phyloP scores from a whole-genome alignment of 1,284 basidiomycete species.

The Ustilago trichophora region DNA sequence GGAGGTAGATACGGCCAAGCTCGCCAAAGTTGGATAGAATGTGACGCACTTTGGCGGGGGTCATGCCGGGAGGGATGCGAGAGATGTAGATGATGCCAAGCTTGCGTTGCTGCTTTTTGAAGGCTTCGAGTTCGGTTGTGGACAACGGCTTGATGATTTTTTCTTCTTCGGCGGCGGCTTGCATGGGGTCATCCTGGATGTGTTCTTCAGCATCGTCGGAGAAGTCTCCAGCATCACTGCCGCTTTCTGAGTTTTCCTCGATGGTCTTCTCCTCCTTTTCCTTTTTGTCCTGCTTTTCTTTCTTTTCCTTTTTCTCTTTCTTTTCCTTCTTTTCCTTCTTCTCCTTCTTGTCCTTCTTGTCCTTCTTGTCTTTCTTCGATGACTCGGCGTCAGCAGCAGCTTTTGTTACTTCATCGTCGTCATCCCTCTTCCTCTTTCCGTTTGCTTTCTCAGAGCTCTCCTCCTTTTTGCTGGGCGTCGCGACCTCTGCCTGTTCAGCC shows the following conservation, averaged over 20 bases:
- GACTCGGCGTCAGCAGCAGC: neutral
- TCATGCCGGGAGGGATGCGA: slow-evolving; percentile 98
- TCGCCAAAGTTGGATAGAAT: slow-evolving; percentile 64
- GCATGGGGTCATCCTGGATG: slow-evolving; percentile 43
- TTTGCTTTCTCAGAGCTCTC: slow-evolving; percentile 10
- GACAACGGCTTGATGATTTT: slow-evolving; percentile 50
- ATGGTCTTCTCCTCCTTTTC: slow-evolving; percentile 24
- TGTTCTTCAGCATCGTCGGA: slow-evolving; percentile 16
- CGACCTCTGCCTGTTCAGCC: neutral
- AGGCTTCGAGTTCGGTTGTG: slow-evolving; percentile 54
- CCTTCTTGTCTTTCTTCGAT: slow-evolving; percentile 37
- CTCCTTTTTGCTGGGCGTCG: slow-evolving; percentile 10
- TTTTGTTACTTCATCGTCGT: slow-evolving; percentile 5
- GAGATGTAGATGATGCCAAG: slow-evolving; percentile 91
- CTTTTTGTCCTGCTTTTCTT: slow-evolving; percentile 17
- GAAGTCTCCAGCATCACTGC: neutral
- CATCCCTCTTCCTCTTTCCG: slow-evolving; percentile 31
- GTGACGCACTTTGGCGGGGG: slow-evolving; percentile 92
- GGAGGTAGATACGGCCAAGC: slow-evolving; percentile 61
- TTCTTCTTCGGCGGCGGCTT: slow-evolving; percentile 24
- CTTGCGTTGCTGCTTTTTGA: slow-evolving; percentile 59
- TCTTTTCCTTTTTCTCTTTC: slow-evolving; percentile 46
- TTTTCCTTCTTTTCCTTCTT: slow-evolving; percentile 20
- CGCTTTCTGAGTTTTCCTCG: neutral
- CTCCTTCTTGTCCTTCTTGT: slow-evolving; percentile 45